Percentiles rank a stretch among this genome's conserved stretches.
phyloP scores from a whole-genome alignment of 176 grass and related monocot species.

The Stipa capillata region DNA sequence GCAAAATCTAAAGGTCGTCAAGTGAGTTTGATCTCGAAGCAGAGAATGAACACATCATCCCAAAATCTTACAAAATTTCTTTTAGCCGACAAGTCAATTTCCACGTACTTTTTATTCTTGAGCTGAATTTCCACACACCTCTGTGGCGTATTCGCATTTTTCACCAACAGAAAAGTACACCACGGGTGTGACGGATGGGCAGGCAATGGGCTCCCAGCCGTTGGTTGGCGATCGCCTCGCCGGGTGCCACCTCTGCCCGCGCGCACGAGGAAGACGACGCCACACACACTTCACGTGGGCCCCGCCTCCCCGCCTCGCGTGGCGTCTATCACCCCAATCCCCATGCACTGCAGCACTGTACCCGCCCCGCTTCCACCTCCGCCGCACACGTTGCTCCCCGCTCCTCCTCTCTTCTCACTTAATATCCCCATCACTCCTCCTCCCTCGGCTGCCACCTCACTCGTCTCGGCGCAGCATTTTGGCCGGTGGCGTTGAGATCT shows the following conservation, averaged over 20 bases:
- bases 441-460: not conserved
- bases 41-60: no score
- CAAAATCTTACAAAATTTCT: no score
- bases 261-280: slow-evolving; percentile 38
- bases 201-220: slow-evolving; percentile 33
- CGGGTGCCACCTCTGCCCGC: not conserved
- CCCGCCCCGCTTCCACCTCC: not conserved
- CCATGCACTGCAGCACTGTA: slow-evolving; percentile 9
- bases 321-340: slow-evolving; percentile 9
- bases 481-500: not conserved
- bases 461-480: not conserved
- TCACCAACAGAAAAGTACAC: no score
- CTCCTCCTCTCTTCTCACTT: not conserved
- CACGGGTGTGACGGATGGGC: not conserved
- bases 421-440: slow-evolving; percentile 20
- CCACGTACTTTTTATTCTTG: no score
- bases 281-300: slow-evolving; percentile 1
- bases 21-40: no score
- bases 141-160: no score
- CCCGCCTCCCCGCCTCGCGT: not conserved
- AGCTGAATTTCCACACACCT: no score
- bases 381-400: slow-evolving; percentile 40
- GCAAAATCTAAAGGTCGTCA: no score
- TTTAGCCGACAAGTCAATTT: no score
- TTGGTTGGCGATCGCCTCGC: slow-evolving; percentile 42